phyloP scores from a whole-genome alignment of 352 stramenopile genomes.

The Plasmopara muralis region DNA sequence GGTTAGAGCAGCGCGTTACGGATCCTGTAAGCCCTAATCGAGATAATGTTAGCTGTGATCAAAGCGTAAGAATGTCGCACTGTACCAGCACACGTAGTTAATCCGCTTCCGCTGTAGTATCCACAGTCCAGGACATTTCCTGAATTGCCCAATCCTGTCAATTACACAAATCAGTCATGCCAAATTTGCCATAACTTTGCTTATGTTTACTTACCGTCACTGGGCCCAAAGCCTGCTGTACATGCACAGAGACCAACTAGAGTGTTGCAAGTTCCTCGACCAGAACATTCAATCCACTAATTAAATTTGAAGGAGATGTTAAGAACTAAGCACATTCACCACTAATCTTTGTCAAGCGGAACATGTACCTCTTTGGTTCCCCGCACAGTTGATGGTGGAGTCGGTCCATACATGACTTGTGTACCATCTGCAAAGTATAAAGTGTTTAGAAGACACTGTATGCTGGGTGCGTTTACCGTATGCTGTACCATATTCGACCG shows the following conservation, averaged over 20 bases:
- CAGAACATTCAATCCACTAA: conserved; percentile 61
- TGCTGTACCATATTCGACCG: conserved; percentile 31
- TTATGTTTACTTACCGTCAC: conserved; percentile 34
- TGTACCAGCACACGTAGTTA: conserved; percentile 39
- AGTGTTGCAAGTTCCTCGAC: conserved; percentile 46
- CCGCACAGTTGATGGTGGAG: conserved; percentile 22
- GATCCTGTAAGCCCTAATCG: conserved; percentile 27
- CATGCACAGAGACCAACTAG: conserved; percentile 45
- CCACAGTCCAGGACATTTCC: conserved; percentile 38
- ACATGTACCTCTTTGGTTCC: conserved; percentile 55
- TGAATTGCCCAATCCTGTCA: conserved; percentile 19
- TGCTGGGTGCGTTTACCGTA: not conserved
- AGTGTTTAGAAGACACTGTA: not conserved
- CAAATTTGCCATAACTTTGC: not conserved
- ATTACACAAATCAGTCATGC: not conserved
- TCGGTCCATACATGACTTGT: conserved; percentile 28
- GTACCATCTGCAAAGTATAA: conserved; percentile 23
- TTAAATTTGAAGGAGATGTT: not conserved
- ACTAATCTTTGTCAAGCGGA: no score
- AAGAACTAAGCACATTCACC: no score
- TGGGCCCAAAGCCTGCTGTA: conserved; percentile 38
- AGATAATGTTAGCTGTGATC: conserved; percentile 2
- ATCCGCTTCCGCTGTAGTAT: conserved; percentile 31
- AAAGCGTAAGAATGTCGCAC: not conserved
- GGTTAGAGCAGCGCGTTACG: conserved; percentile 44